These are phyloP conservation scores for Sporothrix luriei DNA, from an alignment of 2,329 filamentous ascomycete genomes.

Conservation along the genomic window DNA sequence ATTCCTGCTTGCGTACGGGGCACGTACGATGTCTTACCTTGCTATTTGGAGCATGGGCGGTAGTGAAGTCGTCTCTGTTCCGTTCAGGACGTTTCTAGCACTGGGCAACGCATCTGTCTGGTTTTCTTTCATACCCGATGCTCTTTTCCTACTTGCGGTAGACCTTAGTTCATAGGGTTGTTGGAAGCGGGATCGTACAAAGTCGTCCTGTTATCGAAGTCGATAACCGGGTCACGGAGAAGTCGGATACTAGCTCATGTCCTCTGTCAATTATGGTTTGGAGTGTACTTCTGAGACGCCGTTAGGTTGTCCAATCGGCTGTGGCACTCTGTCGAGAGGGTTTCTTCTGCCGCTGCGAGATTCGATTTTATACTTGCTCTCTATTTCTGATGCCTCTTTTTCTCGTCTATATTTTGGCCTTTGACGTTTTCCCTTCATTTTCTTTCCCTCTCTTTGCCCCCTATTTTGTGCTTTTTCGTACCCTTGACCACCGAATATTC, in stretches of 20 bases:
- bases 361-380: constrained; percentile 17
- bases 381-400: not conserved
- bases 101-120: not conserved
- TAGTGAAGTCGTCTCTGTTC: not conserved
- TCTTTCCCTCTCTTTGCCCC: not conserved
- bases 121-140: no score
- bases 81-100: not conserved
- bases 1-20: not conserved
- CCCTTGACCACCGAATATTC: not conserved
- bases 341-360: not conserved
- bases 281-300: no score
- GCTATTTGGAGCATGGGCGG: not conserved
- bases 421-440: not conserved
- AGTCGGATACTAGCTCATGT: not conserved
- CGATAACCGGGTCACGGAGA: no score
- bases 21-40: constrained; percentile 2
- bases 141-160: not conserved
- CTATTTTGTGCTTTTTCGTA: not conserved
- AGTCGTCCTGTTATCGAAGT: not conserved
- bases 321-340: not conserved
- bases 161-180: not conserved
- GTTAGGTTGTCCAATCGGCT: no score
- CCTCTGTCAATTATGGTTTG: no score
- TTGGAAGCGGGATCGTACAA: not conserved
- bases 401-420: not conserved